These are phyloP conservation scores for Grosmannia serpens DNA, from an alignment of 2,329 filamentous ascomycete genomes.

Conservation along the genomic window DNA sequence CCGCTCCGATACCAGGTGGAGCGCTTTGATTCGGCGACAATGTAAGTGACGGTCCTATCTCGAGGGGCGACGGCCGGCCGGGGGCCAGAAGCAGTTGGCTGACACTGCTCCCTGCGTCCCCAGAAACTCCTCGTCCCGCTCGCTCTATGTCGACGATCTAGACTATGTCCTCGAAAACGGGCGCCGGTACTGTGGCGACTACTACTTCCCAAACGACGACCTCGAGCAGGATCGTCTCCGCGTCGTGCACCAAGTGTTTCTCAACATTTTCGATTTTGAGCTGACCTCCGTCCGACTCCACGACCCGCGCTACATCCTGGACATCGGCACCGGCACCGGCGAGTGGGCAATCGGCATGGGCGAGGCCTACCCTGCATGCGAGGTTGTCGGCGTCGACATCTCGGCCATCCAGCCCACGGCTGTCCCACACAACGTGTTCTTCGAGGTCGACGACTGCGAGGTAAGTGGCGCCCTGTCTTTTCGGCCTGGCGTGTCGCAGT, in stretches of 20 bases:
- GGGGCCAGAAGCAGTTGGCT: not conserved
- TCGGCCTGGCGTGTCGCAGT: constrained; percentile 12
- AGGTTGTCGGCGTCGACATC: constrained; percentile 48
- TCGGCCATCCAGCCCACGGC: constrained; percentile 45
- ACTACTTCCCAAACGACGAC: constrained; percentile 50
- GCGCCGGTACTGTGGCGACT: constrained; percentile 46
- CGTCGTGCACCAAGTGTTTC: constrained; percentile 21
- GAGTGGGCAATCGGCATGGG: constrained; percentile 42
- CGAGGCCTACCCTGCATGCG: constrained; percentile 39
- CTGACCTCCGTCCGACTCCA: constrained; percentile 23
- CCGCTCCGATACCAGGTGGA: constrained; percentile 23
- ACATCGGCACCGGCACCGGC: constrained; percentile 49
- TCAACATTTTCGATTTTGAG: constrained; percentile 20
- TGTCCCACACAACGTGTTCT: constrained; percentile 46
- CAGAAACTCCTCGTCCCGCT: constrained; percentile 21
- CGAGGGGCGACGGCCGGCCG: not conserved
- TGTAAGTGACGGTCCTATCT: constrained; percentile 24
- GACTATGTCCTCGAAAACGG: constrained; percentile 46
- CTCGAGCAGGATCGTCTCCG: constrained; percentile 31
- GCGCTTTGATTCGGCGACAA: constrained; percentile 23
- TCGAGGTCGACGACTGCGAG: constrained; percentile 49
- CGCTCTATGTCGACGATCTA: constrained; percentile 20
- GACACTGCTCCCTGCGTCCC: not conserved
- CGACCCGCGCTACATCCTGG: constrained; percentile 34
- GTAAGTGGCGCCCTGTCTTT: constrained; percentile 2